Base-by-base conservation (phyloP, 495 filamentous ascomycete genomes). In the Xylaria intraflava region DNA sequence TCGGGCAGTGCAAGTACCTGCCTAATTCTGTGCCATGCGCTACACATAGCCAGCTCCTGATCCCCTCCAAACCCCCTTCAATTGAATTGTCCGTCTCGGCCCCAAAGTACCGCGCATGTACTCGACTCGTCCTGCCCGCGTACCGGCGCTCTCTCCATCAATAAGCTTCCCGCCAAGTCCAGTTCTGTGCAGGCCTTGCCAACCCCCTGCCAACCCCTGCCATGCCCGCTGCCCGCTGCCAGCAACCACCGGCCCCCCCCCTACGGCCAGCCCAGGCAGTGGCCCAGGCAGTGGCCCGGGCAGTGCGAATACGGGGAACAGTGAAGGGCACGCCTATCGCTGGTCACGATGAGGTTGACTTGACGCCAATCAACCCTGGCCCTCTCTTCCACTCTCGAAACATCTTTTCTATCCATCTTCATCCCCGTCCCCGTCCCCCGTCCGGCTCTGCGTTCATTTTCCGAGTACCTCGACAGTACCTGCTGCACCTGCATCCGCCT, bases 311-410 rank as follows among this genome's bases (percentile, higher is more conserved):
- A n/a, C n/a, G n/a, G n/a, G n/a, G n/a, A n/a, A n/a, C n/a, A n/a
- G n/a, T n/a, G n/a, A 49, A 46, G 56, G 51, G 23, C 60, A 57
- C 51, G 61, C 57, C 44, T 35, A 40, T 46, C 55, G 43, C 40
- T 35, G 17, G 38, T 49, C 49, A 48, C 39, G 51, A 56, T 62
- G 60, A 51, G 53, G 54, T 50, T 38, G 35, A n/a, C 56, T 59
- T 52, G 54, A 46, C 60, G 23, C 61, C 61, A 66, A 61, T 44
- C 42, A 53, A 59, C 53, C 43, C 44, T 64, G 58, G 58, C 61
- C 64, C 61, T 61, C 61, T 61, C 63, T 57, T 59, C 51, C 56
- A 44, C 58, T 57, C 61, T 64, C 56, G 61, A 64, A 60, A 59
- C 54, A 46, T 46, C 45, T 56, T 62, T 51, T 47, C 41, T 62